Conservation (phyloP, 2,329 filamentous ascomycete species). For the Eutypella sp. region DNA sequence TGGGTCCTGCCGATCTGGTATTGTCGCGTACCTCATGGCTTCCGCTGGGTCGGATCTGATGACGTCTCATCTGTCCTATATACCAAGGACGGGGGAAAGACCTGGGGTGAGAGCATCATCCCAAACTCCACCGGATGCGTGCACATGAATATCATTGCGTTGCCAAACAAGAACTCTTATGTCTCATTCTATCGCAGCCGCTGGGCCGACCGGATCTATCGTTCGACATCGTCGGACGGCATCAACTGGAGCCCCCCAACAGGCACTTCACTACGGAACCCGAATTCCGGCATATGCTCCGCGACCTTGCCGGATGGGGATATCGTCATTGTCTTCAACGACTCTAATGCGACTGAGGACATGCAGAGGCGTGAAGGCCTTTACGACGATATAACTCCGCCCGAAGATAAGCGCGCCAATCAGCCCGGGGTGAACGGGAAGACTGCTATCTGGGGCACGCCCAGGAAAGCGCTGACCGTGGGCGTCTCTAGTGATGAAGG, state of each 20-base stretch:
- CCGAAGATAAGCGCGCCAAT: slow-evolving; percentile 33
- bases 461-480: slow-evolving; percentile 29
- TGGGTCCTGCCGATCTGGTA: slow-evolving; percentile 40
- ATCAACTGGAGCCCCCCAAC: slow-evolving; percentile 32
- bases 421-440: slow-evolving; percentile 31
- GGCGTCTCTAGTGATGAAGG: slow-evolving; percentile 32
- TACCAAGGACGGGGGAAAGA: slow-evolving; percentile 31
- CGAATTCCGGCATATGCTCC: slow-evolving; percentile 38
- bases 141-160: slow-evolving; percentile 38
- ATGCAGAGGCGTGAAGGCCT: slow-evolving; percentile 33
- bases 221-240: slow-evolving; percentile 34
- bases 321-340: slow-evolving; percentile 35
- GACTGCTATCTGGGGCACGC: slow-evolving; percentile 39
- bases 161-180: slow-evolving; percentile 20
- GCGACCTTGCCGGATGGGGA: slow-evolving; percentile 31
- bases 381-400: slow-evolving; percentile 40
- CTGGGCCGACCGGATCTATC: slow-evolving; percentile 40
- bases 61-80: slow-evolving; percentile 36
- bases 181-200: slow-evolving; percentile 37
- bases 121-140: slow-evolving; percentile 34
- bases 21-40: slow-evolving; percentile 34
- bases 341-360: slow-evolving; percentile 29
- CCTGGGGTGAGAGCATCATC: slow-evolving; percentile 34
- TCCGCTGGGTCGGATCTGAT: slow-evolving; percentile 39
- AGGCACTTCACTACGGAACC: slow-evolving; percentile 34